A percentile compares a stretch with the other conserved stretches of the same genome.
Evolutionary conservation across 2,329 filamentous ascomycete genomes (phyloP).

Genomic region (Neonectria magnoliae): DNA sequence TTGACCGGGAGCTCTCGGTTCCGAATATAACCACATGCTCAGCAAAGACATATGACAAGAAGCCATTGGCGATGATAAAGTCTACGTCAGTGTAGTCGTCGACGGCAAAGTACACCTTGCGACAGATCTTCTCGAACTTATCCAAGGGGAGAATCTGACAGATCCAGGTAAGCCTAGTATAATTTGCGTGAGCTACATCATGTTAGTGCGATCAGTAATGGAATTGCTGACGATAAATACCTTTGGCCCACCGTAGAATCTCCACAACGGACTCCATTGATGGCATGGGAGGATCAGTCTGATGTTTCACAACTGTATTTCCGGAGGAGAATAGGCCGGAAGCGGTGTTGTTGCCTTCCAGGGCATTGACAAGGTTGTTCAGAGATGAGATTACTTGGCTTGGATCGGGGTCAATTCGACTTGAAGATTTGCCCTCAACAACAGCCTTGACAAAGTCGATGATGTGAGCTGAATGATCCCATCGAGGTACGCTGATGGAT

Average conservation of each 20-base stretch:
- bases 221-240: constrained; percentile 28
- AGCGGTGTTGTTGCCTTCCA: constrained; percentile 5
- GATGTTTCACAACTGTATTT: neutral
- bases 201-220: neutral
- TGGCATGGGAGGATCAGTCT: constrained; percentile 34
- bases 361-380: constrained; percentile 9
- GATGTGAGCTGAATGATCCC: constrained; percentile 50
- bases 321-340: neutral
- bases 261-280: constrained; percentile 42
- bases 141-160: constrained; percentile 46
- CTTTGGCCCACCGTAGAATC: constrained; percentile 47
- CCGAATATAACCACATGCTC: constrained; percentile 45
- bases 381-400: constrained; percentile 22
- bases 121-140: constrained; percentile 45
- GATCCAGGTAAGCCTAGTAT: constrained; percentile 45
- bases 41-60: constrained; percentile 48
- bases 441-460: constrained; percentile 47
- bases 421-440: constrained; percentile 6
- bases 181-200: constrained; percentile 36
- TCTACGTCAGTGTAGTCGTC: constrained; percentile 47
- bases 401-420: neutral
- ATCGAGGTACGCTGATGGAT: constrained; percentile 19
- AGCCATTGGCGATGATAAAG: constrained; percentile 49
- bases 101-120: constrained; percentile 50
- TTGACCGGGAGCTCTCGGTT: constrained; percentile 32